Evolutionary conservation across 1,284 basidiomycete species (phyloP), one percentile per base, ranked within the genome.

Genomic region (Ceratobasidium sp.): DNA sequence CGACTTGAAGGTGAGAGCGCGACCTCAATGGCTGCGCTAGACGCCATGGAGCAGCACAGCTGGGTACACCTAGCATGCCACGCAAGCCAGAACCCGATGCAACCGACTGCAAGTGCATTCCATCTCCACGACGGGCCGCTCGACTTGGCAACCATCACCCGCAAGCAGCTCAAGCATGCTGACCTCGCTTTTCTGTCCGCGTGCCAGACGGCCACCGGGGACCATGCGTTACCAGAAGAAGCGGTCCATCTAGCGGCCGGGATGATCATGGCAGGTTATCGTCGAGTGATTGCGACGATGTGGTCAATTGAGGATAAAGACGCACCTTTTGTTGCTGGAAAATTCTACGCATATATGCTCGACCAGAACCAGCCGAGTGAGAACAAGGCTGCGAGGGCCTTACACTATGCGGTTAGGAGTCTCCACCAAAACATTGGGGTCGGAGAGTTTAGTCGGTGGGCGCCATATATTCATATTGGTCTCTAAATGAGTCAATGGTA

Each of bases 51-150:
- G 18, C 46, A 18, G 18, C 46, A 49, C 46, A 49, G 46, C 46
- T 49, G 46, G 46, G 72, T 67, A 18, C 72, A 76, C 42, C 42
- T 76, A 23, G 23, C 72, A 72, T 72, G 70, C 55, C 70, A 72
- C 56, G 70, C 46, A 18, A 26, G 23, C n/a, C 70, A 64, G 70
- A 70, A 76, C 40, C 42, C 39, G 13, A 39, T 9, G 9, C n/a
- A 76, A 33, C 72, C 72, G n/a, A 49, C 46, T 49, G 46, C 46
- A 18, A 49, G 46, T 18, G 46, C 46, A 18, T 49, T 49, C 9
- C 46, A 68, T 60, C 20, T 44, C 40, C 44, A 70, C 28, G 39
- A 46, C 72, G 72, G 63, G 20, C 18, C 15, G 12, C 61, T 76
- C 10, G 46, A 28, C 23, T n/a, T 76, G 10, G 23, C 44, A 23